Evolutionary conservation across 805 yeast species (phyloP).

Genomic region (Schwanniomyces pseudopolymorphus): DNA sequence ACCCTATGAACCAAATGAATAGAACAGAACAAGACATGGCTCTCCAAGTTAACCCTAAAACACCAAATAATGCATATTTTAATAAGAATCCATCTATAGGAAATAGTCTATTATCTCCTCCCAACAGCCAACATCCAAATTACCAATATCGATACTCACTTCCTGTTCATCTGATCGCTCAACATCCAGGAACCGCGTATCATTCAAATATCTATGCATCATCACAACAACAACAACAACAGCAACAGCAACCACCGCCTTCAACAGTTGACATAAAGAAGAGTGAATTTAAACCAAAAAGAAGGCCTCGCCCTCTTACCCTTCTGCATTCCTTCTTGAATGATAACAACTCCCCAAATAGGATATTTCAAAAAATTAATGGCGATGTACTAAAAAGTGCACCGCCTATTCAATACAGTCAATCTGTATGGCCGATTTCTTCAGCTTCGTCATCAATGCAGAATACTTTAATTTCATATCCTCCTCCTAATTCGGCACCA

Average conservation of each 20-base stretch:
- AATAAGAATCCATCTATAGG: neutral
- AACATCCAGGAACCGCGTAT: neutral
- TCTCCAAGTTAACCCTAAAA: slow-evolving; percentile 7
- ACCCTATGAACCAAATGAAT: slow-evolving; percentile 1
- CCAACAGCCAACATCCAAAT: slow-evolving; percentile 15
- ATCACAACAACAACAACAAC: neutral
- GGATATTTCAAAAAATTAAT: neutral
- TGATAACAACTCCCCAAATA: slow-evolving; percentile 7
- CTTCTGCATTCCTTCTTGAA: slow-evolving; percentile 31
- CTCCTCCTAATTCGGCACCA: slow-evolving; percentile 18
- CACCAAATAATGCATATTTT: slow-evolving; percentile 10
- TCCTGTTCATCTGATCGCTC: neutral
- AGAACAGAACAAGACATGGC: neutral
- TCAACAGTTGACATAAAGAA: neutral
- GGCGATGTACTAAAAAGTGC: slow-evolving; percentile 19
- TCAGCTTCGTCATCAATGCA: slow-evolving; percentile 4
- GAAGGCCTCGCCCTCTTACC: slow-evolving; percentile 40
- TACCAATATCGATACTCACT: neutral
- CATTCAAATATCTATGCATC: neutral
- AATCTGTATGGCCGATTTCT: slow-evolving; percentile 1
- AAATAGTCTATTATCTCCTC: slow-evolving; percentile 22
- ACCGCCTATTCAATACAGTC: slow-evolving; percentile 20
- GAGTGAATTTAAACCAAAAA: slow-evolving; percentile 34
- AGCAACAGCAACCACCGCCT: slow-evolving; percentile 4
- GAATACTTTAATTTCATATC: slow-evolving; percentile 2